Percentiles rank a stretch among this genome's conserved stretches.
Evolutionary conservation across 2,329 filamentous ascomycete genomes (phyloP).

Genomic region (Neofusicoccum parvum): DNA sequence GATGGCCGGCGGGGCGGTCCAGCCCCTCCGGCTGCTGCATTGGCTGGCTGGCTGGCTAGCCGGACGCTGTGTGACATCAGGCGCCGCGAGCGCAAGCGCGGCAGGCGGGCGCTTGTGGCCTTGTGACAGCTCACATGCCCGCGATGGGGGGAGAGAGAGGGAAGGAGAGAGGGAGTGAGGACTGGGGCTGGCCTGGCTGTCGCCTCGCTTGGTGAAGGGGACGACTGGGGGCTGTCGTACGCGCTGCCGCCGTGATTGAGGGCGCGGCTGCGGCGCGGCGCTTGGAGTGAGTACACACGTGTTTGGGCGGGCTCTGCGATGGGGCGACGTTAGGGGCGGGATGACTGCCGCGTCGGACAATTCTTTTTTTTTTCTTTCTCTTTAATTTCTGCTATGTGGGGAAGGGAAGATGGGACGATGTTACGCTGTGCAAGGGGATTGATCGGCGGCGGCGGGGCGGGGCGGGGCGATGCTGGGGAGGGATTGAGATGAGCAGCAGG

Average conservation of each 20-base stretch:
- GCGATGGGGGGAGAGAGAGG: background rate
- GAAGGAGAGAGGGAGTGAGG: background rate
- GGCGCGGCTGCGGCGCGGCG: no score
- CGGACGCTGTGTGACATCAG: background rate
- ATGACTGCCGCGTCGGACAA: no score
- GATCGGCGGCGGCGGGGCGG: no score
- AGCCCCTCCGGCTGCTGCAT: no score
- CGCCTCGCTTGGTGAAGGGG: background rate
- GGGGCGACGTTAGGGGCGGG: no score
- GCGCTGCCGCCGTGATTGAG: background rate
- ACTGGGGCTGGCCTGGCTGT: background rate
- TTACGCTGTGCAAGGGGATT: conserved; percentile 3
- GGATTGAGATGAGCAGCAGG: no score
- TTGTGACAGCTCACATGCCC: no score
- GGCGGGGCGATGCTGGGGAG: no score
- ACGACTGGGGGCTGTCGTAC: background rate
- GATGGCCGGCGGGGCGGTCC: no score
- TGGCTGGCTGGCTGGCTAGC: no score
- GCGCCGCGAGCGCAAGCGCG: background rate
- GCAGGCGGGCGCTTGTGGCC: background rate
- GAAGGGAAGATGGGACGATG: background rate
- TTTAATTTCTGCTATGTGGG: background rate
- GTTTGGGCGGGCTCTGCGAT: no score
- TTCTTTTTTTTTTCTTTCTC: background rate
- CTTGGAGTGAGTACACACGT: no score